Evolutionary conservation across 2,329 filamentous ascomycete species (phyloP).

Genomic region (Sarocladium strictum): DNA sequence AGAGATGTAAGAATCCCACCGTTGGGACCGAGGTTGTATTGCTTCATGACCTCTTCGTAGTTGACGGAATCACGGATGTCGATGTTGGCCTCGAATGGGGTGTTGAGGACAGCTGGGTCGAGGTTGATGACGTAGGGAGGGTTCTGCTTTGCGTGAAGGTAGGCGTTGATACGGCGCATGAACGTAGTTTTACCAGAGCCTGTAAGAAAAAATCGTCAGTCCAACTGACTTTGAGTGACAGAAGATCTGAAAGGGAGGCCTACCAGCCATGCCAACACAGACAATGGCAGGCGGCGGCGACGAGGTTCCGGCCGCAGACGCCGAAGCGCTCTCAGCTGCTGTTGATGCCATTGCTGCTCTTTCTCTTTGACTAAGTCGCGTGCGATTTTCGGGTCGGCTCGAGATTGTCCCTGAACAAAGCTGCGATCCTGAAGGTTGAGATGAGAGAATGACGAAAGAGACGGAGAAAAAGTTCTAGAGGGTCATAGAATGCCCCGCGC

Average conservation of each 20-base stretch:
- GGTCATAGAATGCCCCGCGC: slow-evolving; percentile 9
- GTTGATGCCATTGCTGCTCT: slow-evolving; percentile 27
- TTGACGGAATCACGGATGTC: slow-evolving; percentile 98
- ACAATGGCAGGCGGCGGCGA: slow-evolving; percentile 71
- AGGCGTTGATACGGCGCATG: slow-evolving; percentile 95
- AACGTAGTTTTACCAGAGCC: slow-evolving; percentile 99
- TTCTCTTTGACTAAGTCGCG: not conserved
- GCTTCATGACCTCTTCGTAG: slow-evolving; percentile 99
- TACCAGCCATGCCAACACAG: slow-evolving; percentile 94
- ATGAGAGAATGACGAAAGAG: slow-evolving; percentile 1
- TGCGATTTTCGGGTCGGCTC: not conserved
- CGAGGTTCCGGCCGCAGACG: slow-evolving; percentile 17
- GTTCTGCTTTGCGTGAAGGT: slow-evolving; percentile 74
- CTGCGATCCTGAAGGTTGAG: not conserved
- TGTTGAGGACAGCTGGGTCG: slow-evolving; percentile 86
- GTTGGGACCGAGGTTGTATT: slow-evolving; percentile 96
- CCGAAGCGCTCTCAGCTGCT: slow-evolving; percentile 18
- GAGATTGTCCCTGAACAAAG: not conserved
- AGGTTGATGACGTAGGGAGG: slow-evolving; percentile 96
- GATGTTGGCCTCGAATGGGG: slow-evolving; percentile 96
- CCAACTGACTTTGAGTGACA: not conserved
- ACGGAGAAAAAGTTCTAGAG: not conserved
- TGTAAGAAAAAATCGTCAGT: slow-evolving; percentile 22
- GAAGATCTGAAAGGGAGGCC: slow-evolving; percentile 18
- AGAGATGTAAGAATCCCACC: slow-evolving; percentile 92